Evolutionary conservation across 371 early-diverging fungal genomes (phyloP).

Genomic region (Mycotypha africana): DNA sequence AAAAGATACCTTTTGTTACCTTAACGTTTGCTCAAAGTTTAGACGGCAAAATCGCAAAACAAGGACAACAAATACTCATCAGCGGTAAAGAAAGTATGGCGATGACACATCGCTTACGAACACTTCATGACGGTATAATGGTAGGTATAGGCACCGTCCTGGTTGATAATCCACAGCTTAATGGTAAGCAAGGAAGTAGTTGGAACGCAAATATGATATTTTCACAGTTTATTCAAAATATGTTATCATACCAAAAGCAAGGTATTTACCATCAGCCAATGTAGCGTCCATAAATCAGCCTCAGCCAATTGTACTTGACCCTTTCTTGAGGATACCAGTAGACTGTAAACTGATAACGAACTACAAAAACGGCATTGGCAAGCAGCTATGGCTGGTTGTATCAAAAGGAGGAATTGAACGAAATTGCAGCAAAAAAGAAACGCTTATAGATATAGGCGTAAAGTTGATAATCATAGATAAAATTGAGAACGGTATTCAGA

Average conservation of each 20-base stretch:
- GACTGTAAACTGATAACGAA: constrained; percentile 29
- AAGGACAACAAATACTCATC: constrained; percentile 59
- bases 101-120: constrained; percentile 76
- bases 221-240: constrained; percentile 10
- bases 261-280: not conserved
- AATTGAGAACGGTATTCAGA: not conserved
- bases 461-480: not conserved
- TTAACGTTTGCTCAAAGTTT: constrained; percentile 74
- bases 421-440: constrained; percentile 10
- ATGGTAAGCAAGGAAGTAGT: constrained; percentile 31
- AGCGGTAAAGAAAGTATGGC: constrained; percentile 75
- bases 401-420: not conserved
- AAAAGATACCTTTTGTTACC: constrained; percentile 13
- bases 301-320: constrained; percentile 84
- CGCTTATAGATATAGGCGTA: constrained; percentile 46
- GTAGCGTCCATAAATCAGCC: constrained; percentile 45
- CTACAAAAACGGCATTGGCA: constrained; percentile 12
- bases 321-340: constrained; percentile 30
- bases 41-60: constrained; percentile 77
- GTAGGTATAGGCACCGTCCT: constrained; percentile 86
- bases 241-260: constrained; percentile 9
- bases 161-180: constrained; percentile 84
- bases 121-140: constrained; percentile 77
- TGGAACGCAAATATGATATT: not conserved
- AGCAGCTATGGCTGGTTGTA: constrained; percentile 29